Evolutionary conservation across 495 filamentous ascomycete species (phyloP).

Genomic region (Penicillium fimorum): DNA sequence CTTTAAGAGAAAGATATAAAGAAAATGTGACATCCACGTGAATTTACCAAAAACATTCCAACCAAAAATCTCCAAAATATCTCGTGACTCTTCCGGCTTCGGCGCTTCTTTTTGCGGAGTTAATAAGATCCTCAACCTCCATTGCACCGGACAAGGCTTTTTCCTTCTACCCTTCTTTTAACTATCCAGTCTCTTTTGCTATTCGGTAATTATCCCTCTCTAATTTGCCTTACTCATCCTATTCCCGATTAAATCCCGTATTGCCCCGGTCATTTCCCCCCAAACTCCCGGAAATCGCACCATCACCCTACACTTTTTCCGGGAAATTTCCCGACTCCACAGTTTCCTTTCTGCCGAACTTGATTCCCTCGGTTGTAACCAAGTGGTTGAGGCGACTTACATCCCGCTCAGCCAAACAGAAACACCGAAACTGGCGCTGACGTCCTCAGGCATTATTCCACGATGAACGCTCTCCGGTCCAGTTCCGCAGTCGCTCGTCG

Average conservation of each 20-base stretch:
- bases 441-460: conserved; percentile 18
- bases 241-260: conserved; percentile 26
- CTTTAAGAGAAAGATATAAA: background rate
- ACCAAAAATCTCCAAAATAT: conserved; percentile 6
- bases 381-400: conserved; percentile 12
- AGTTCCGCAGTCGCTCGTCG: conserved; percentile 46
- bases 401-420: conserved; percentile 25
- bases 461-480: conserved; percentile 43
- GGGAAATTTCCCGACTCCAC: conserved; percentile 20
- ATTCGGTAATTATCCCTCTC: conserved; percentile 23
- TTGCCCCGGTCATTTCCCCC: conserved; percentile 23
- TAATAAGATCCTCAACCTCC: conserved; percentile 11
- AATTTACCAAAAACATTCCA: background rate
- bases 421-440: conserved; percentile 21
- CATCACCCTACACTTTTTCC: conserved; percentile 6
- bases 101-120: conserved; percentile 33
- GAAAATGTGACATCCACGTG: background rate
- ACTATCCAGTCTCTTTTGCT: conserved; percentile 2
- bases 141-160: conserved; percentile 34
- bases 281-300: conserved; percentile 12
- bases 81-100: conserved; percentile 39
- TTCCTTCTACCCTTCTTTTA: conserved; percentile 23
- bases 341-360: conserved; percentile 32
- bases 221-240: conserved; percentile 10
- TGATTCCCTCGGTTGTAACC: conserved; percentile 33